Evolutionary conservation across 202 grass and related monocot genomes (phyloP), one percentile per base, ranked within the genome.

Genomic region (Brachypodium distachyon): DNA sequence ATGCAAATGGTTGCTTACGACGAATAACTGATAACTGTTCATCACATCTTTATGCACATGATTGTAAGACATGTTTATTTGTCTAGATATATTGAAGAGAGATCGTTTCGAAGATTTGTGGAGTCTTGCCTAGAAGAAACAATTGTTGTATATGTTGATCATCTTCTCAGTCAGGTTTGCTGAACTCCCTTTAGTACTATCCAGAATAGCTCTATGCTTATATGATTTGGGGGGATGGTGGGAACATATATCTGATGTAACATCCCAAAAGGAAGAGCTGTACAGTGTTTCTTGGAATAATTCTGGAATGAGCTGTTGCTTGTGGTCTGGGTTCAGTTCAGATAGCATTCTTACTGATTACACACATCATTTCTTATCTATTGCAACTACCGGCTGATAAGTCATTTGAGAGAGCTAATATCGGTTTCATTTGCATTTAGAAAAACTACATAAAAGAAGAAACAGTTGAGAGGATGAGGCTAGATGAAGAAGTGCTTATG

Each of bases 111-210:
- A 88, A 99, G 96, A 77, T 99, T 99, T 83, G 92, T 91, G 67
- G 96, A 99, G 87, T 79, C 96, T 84, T 99, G 92, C 74, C 77
- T 96, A 51, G 96, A 99, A 86, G 85, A 96, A 89, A 99, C 92
- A 78, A 85, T 99, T 67, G 92, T 99, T 62, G 86, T 88, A 40
- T 96, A 91, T 79, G 85, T 99, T 74, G 96, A 99, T 69, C 96
- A 89, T 88, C 87, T 99, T 56, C 89, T 99, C 75, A 80, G 81
- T 77, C 96, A 96, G 89, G 96, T 99, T 86, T 81, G 77, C 52
- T 72, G 52, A 78, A 71, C 56, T 23, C 77, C 54, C 56, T 25
- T 76, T 80, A 12, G 29, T 36, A 43, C 23, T 71, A 58, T 83
- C 58, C 23, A 37, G 9, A 67, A 54, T 67, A 52, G 18, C 42